Base-by-base conservation (phyloP, 441 rosid genomes). In the Biscutella laevigata region DNA sequence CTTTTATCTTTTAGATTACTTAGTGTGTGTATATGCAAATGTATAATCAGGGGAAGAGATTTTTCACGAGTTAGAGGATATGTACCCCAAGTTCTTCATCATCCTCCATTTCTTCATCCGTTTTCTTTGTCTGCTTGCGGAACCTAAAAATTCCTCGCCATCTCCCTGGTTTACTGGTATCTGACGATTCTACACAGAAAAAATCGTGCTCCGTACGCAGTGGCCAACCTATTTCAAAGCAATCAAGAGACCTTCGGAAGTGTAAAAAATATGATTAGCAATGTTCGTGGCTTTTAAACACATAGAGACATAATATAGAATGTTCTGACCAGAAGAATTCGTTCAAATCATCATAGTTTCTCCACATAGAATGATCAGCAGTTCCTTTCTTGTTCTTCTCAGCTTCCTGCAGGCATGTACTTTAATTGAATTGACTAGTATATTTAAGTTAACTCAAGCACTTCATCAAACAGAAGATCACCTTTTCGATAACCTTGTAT, bases 191-290 rank as follows among this genome's bases (percentile, higher is more conserved):
- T 26, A 65, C 40, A 56, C 21, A 65, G 72, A 92, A 92, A 74
- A 86, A 92, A 56, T 88, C 85, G 55, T 88, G 95, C 29, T 78
- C 75, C 51, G 33, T 45, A 64, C 75, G 79, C 92, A 92, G 78
- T 9, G 99, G 97, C 99, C 99, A 92, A 52, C 99, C 88, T 56
- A 92, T 57, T 68, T 84, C 77, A 42, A 92, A 88, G 77, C 99
- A 92, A 61, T 77, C 82, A 40, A 69, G 78, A 67, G 97, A 88
- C 98, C 98, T 92, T 41, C 34, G 80, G 62, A 66, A 65, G 56
- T 16, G 48, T 28, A 49, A 62, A 22, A 69, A 22, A 40, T 42
- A 19, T 59, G 33, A 56, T 44, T 37, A 64, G 34, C 37, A 36
- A 35, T 54, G 15, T 32, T 44, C 36, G 64, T 21, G 19, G 53